A percentile compares a stretch with the other conserved stretches of the same genome.
These are phyloP conservation scores for Talaromyces funiculosus DNA, from an alignment of 2,329 filamentous ascomycete species.

Conservation along the genomic window DNA sequence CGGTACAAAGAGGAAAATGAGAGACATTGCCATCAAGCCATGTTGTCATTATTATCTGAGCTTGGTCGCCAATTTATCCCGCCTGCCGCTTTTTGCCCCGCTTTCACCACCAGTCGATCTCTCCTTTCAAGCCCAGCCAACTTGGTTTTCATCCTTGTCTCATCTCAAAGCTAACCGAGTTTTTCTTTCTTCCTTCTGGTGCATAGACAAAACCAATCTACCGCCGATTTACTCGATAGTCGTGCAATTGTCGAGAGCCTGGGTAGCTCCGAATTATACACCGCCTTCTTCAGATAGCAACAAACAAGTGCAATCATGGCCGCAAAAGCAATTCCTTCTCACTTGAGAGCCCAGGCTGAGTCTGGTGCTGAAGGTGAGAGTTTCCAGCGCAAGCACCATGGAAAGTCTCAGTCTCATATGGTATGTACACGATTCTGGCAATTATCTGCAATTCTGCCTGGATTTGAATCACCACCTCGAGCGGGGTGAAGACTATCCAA, in stretches of 20 bases:
- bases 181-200: neutral
- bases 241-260: neutral
- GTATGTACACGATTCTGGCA: conserved; percentile 35
- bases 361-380: conserved; percentile 29
- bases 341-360: conserved; percentile 63
- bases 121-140: neutral
- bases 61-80: neutral
- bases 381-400: conserved; percentile 47
- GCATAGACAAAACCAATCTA: neutral
- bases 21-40: neutral
- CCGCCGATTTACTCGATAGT: neutral
- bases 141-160: neutral
- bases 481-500: neutral
- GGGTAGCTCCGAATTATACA: neutral
- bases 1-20: neutral
- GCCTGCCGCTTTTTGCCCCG: conserved; percentile 8
- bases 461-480: neutral
- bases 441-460: neutral
- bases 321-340: conserved; percentile 71
- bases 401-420: conserved; percentile 52
- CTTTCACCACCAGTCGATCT: conserved; percentile 6
- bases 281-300: neutral
- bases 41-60: conserved; percentile 3
- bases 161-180: neutral
- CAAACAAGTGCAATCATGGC: conserved; percentile 52